Conservation (phyloP, 768 basidiomycete genomes). For the Termitomyces sp. region DNA sequence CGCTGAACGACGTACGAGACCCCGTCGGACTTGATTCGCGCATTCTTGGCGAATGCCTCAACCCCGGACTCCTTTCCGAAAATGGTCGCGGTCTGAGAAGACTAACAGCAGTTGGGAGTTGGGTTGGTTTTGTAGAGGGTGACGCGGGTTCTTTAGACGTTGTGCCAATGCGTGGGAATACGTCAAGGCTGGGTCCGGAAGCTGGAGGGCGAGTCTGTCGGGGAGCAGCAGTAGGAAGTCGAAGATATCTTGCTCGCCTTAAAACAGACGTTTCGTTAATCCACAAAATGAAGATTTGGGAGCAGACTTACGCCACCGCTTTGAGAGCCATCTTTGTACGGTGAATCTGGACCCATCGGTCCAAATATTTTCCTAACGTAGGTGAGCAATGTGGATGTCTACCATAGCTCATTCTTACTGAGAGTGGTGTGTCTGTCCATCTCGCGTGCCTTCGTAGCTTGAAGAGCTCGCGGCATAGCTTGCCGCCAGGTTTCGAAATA, state of each 20-base stretch:
- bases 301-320: slow-evolving; percentile 70
- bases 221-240: slow-evolving; percentile 55
- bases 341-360: slow-evolving; percentile 65
- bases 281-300: not conserved
- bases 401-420: slow-evolving; percentile 37
- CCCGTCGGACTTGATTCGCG: slow-evolving; percentile 19
- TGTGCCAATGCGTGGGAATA: not conserved
- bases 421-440: slow-evolving; percentile 47
- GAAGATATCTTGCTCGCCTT: slow-evolving; percentile 80
- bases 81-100: slow-evolving; percentile 28
- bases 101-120: slow-evolving; percentile 6
- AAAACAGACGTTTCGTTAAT: slow-evolving; percentile 6
- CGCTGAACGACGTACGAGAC: slow-evolving; percentile 10
- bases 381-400: slow-evolving; percentile 1
- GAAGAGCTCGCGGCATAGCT: slow-evolving; percentile 65
- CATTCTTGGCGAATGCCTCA: slow-evolving; percentile 26
- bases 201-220: slow-evolving; percentile 18
- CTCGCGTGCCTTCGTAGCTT: slow-evolving; percentile 62
- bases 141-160: slow-evolving; percentile 9
- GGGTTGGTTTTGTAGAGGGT: slow-evolving; percentile 12
- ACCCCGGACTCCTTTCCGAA: slow-evolving; percentile 29
- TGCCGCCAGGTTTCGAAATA: slow-evolving; percentile 64
- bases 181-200: not conserved
- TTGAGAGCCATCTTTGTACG: slow-evolving; percentile 69
- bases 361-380: slow-evolving; percentile 43